Evolutionary conservation across 1,139 yeast genomes (phyloP).

Genomic region (Sugiyamaella castrensis): DNA sequence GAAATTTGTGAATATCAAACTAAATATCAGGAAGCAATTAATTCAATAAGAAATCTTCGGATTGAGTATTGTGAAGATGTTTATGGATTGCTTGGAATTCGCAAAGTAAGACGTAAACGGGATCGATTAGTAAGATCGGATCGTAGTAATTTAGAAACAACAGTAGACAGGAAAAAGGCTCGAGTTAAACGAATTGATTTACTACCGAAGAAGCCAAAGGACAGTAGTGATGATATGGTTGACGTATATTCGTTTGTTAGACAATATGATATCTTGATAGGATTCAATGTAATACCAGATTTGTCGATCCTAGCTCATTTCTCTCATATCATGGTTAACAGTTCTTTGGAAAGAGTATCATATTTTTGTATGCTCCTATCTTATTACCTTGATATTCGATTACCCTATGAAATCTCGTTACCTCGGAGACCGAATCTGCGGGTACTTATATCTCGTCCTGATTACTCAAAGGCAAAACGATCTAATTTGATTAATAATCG

Average conservation of each 20-base stretch:
- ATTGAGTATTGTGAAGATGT: constrained; percentile 3
- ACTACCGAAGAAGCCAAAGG: too few relatives aligned
- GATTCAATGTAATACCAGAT: constrained; percentile 34
- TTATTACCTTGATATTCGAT: constrained; percentile 33
- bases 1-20: neutral
- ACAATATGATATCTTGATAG: constrained; percentile 27
- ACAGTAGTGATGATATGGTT: neutral
- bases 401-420: constrained; percentile 34
- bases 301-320: constrained; percentile 32
- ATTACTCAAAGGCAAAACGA: constrained; percentile 2
- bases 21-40: neutral
- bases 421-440: constrained; percentile 31
- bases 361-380: constrained; percentile 33
- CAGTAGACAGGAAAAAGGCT: too few relatives aligned
- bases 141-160: too few relatives aligned
- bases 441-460: constrained; percentile 26
- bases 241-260: constrained; percentile 1
- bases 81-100: constrained; percentile 8
- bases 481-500: too few relatives aligned
- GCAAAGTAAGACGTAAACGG: constrained; percentile 11
- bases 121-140: constrained; percentile 7
- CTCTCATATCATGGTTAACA: constrained; percentile 30
- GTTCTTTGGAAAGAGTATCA: constrained; percentile 37
- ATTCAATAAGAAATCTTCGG: neutral
- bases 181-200: too few relatives aligned